Conservation (phyloP, 176 grass and related monocot species). For the Carex cristatella region DNA sequence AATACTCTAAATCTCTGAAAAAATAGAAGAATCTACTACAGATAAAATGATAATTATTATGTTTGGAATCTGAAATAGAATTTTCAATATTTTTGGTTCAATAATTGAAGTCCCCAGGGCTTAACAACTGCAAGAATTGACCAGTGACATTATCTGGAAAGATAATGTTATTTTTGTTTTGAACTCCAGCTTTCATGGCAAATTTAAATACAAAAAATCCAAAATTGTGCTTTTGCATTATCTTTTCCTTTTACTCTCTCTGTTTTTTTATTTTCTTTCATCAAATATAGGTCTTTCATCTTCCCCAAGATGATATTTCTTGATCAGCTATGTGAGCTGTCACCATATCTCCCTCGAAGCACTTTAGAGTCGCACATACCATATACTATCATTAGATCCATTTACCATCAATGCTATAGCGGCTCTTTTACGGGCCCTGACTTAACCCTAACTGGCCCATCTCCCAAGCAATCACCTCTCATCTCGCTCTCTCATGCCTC, state of each 20-base stretch:
- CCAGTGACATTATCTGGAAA: not conserved
- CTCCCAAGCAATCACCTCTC: conserved; percentile 83
- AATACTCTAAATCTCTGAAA: not conserved
- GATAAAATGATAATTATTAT: not conserved
- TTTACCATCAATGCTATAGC: conserved; percentile 75
- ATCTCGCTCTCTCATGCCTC: conserved; percentile 76
- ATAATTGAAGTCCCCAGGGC: not conserved
- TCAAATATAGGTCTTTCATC: conserved; percentile 48
- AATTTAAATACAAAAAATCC: not conserved
- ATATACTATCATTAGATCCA: conserved; percentile 83
- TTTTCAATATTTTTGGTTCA: not conserved
- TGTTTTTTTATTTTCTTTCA: conserved; percentile 1
- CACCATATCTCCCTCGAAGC: conserved; percentile 86
- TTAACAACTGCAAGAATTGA: not conserved
- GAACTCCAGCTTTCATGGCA: not conserved
- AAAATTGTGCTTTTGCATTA: not conserved
- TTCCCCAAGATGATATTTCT: conserved; percentile 91
- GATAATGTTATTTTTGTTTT: not conserved
- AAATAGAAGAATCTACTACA: not conserved
- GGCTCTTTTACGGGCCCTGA: conserved; percentile 44
- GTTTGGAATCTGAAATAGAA: conserved; percentile 12
- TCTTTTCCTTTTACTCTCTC: not conserved
- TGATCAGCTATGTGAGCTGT: conserved; percentile 79
- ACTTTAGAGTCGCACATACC: conserved; percentile 92
- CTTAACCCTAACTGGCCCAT: conserved; percentile 35